Evolutionary conservation across 1,139 yeast genomes (phyloP).

Genomic region (Suhomyces guaymorum): DNA sequence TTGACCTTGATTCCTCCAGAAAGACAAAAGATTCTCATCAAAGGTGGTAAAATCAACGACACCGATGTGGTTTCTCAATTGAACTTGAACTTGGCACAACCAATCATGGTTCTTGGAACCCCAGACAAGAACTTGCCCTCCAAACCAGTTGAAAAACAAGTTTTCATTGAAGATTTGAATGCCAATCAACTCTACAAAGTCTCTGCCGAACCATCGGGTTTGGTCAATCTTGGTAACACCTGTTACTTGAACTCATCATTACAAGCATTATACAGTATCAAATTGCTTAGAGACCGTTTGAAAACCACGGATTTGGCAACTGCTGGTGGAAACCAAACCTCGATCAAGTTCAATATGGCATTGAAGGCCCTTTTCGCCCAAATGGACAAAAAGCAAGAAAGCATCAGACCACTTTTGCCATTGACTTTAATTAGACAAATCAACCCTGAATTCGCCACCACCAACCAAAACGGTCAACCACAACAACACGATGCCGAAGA

Average conservation of each 20-base stretch:
- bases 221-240: conserved; percentile 88
- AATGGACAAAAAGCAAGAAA: conserved; percentile 49
- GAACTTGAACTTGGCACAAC: conserved; percentile 62
- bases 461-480: conserved; percentile 64
- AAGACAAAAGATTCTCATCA: conserved; percentile 86
- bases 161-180: conserved; percentile 71
- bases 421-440: conserved; percentile 60
- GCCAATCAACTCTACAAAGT: conserved; percentile 42
- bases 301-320: conserved; percentile 11
- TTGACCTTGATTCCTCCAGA: conserved; percentile 80
- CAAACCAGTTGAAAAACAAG: conserved; percentile 56
- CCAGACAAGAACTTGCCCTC: conserved; percentile 69
- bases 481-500: conserved; percentile 99
- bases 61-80: conserved; percentile 54
- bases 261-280: conserved; percentile 72
- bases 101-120: conserved; percentile 89
- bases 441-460: conserved; percentile 89
- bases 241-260: conserved; percentile 90
- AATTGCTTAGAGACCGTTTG: conserved; percentile 51
- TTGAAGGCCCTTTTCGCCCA: conserved; percentile 47
- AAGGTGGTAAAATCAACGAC: conserved; percentile 84
- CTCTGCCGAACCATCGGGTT: conserved; percentile 70
- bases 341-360: conserved; percentile 32
- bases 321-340: conserved; percentile 53
- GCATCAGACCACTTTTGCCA: conserved; percentile 54